phyloP scores from a whole-genome alignment of 108 stramenopile species.

The Epithemia pelagica region DNA sequence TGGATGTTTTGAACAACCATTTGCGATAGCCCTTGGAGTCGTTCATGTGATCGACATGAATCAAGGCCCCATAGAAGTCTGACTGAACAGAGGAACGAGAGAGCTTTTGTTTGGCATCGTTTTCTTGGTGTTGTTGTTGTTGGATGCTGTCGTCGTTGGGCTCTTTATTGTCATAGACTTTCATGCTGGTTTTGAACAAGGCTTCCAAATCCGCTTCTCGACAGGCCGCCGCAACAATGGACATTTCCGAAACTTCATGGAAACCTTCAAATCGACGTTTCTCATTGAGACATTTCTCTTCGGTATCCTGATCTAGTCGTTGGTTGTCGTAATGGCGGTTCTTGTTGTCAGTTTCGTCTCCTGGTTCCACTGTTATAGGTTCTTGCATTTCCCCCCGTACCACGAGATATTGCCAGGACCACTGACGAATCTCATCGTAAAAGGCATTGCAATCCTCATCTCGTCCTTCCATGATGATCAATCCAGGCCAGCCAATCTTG shows the following conservation, averaged over 20 bases:
- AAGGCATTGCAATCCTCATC: conserved; percentile 51
- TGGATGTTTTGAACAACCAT: conserved; percentile 51
- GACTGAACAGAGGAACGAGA: neutral
- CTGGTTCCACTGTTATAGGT: neutral
- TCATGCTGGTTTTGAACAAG: conserved; percentile 63
- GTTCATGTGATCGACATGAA: conserved; percentile 80
- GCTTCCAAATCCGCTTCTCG: conserved; percentile 56
- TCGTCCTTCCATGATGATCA: conserved; percentile 64
- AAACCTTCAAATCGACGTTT: conserved; percentile 30
- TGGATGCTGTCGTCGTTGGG: conserved; percentile 4
- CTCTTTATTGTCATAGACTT: conserved; percentile 34
- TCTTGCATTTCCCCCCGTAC: conserved; percentile 64
- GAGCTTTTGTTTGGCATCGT: no score
- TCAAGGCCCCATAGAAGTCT: conserved; percentile 39
- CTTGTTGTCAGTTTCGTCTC: conserved; percentile 15
- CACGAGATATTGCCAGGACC: conserved; percentile 72
- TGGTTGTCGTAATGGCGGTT: conserved; percentile 5
- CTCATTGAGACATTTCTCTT: conserved; percentile 12
- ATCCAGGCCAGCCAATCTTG: conserved; percentile 82
- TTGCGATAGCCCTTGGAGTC: conserved; percentile 59
- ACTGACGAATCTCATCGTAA: conserved; percentile 53
- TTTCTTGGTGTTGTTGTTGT: neutral
- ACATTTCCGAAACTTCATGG: conserved; percentile 62
- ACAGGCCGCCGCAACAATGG: conserved; percentile 47
- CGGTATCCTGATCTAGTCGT: no score